Conservation (phyloP, 1,139 yeast genomes). For the Kluyveromyces sp. region DNA sequence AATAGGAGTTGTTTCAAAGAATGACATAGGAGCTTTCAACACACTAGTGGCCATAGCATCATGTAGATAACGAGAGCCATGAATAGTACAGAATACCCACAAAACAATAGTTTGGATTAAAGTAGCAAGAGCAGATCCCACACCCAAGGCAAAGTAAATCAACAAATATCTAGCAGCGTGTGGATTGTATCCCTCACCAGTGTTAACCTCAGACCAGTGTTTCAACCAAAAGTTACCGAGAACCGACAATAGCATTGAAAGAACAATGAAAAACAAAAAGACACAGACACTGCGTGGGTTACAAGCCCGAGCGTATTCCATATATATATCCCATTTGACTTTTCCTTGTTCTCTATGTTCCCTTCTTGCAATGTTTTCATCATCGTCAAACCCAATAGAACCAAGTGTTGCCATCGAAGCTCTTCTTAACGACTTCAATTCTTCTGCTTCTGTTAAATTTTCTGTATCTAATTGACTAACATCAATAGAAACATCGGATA, state of each 20-base stretch:
- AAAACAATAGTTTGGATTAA: slow-evolving; percentile 62
- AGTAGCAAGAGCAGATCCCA: slow-evolving; percentile 53
- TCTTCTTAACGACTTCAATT: slow-evolving; percentile 49
- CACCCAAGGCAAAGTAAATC: slow-evolving; percentile 67
- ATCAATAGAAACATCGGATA: slow-evolving; percentile 14
- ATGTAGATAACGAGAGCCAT: slow-evolving; percentile 74
- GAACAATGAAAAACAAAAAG: slow-evolving; percentile 44
- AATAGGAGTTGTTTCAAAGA: slow-evolving; percentile 94
- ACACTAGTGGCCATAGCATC: slow-evolving; percentile 73
- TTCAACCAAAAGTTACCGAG: slow-evolving; percentile 83
- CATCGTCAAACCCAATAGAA: slow-evolving; percentile 37
- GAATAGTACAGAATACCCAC: slow-evolving; percentile 80
- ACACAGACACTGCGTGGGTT: slow-evolving; percentile 60
- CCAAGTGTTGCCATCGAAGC: slow-evolving; percentile 59
- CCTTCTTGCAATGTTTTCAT: slow-evolving; percentile 42
- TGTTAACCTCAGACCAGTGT: slow-evolving; percentile 92
- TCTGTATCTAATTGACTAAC: slow-evolving; percentile 1
- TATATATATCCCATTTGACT: slow-evolving; percentile 83
- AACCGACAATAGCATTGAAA: slow-evolving; percentile 56
- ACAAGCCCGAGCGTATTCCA: slow-evolving; percentile 81
- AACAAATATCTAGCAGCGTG: slow-evolving; percentile 61
- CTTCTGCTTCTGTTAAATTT: slow-evolving; percentile 18
- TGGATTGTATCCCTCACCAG: slow-evolving; percentile 63
- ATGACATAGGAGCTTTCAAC: slow-evolving; percentile 90
- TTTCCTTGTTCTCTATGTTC: slow-evolving; percentile 92